Percentiles rank a stretch among this genome's conserved stretches.
Evolutionary conservation across 1,284 basidiomycete genomes (phyloP).

Genomic region (Puccinia polysora): DNA sequence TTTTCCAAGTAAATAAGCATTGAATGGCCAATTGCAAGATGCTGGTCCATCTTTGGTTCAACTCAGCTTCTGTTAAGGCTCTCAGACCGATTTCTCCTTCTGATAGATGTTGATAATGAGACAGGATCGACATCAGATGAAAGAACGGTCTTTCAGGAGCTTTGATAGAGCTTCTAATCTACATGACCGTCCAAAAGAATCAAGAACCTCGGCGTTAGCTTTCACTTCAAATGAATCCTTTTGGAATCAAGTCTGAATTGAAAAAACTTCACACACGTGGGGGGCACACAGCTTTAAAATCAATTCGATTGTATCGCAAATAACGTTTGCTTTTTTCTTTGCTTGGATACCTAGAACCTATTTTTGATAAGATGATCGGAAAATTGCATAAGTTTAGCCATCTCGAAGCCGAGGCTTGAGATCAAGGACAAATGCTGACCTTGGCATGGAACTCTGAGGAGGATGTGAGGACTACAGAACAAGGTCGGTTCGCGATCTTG

Average conservation of each 20-base stretch:
- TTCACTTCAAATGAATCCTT: too few relatives aligned
- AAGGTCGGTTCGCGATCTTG: constrained; percentile 8
- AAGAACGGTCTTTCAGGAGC: constrained; percentile 21
- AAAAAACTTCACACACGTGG: constrained; percentile 19
- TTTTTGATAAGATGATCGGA: background rate
- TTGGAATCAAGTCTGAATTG: too few relatives aligned
- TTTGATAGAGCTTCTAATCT: constrained; percentile 3
- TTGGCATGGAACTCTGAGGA: constrained; percentile 16
- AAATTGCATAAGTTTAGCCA: background rate
- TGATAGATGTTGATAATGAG: background rate
- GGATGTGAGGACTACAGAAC: constrained; percentile 24
- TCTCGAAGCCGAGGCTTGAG: too few relatives aligned
- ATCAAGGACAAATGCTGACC: too few relatives aligned
- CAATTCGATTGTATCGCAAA: background rate
- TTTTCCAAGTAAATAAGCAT: constrained; percentile 18
- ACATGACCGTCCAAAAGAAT: background rate
- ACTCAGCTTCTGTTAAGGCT: background rate
- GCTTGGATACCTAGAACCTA: background rate
- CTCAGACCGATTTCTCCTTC: background rate
- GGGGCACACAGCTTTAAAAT: constrained; percentile 18
- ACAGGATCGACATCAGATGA: constrained; percentile 24
- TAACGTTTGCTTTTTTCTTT: background rate
- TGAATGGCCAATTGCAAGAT: constrained; percentile 8
- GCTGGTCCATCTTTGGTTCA: background rate
- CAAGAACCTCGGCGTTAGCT: background rate